Percentiles rank a stretch among this genome's conserved stretches.
phyloP scores from a whole-genome alignment of 441 rosid genomes.

The Arabidopsis lyrata region DNA sequence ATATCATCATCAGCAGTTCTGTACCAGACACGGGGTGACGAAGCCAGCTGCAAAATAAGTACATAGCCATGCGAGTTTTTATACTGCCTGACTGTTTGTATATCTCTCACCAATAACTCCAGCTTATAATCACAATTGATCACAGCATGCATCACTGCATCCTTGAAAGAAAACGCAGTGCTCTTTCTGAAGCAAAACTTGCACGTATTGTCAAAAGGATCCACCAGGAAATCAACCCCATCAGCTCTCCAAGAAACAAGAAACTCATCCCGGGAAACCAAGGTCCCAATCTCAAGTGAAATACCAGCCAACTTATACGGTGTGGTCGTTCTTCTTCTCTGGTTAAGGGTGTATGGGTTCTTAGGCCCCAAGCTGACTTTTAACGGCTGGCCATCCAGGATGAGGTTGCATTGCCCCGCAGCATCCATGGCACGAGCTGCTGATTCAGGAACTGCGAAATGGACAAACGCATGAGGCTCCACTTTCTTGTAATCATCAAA shows the following conservation, averaged over 20 bases:
- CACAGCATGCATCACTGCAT: conserved; percentile 54
- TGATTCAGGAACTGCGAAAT: conserved; percentile 66
- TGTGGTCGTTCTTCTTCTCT: conserved; percentile 61
- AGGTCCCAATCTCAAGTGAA: conserved; percentile 66
- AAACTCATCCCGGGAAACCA: conserved; percentile 61
- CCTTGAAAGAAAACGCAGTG: conserved; percentile 76
- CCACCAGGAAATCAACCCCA: conserved; percentile 75
- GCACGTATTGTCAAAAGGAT: conserved; percentile 86
- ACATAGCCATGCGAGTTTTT: conserved; percentile 50
- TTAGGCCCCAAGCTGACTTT: conserved; percentile 78
- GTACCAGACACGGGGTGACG: conserved; percentile 80
- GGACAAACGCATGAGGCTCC: conserved; percentile 87
- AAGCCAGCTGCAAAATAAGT: conserved; percentile 71
- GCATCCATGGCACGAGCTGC: conserved; percentile 55
- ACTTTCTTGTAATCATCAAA: conserved; percentile 57
- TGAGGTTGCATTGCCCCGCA: conserved; percentile 55
- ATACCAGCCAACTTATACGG: conserved; percentile 67
- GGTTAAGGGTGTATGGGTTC: conserved; percentile 66
- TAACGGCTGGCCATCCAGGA: conserved; percentile 53
- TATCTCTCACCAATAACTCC: conserved; percentile 84
- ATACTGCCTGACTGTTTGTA: conserved; percentile 63
- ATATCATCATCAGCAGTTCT: conserved; percentile 90
- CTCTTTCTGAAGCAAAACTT: conserved; percentile 71
- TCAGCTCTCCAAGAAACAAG: conserved; percentile 68
- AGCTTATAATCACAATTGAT: conserved; percentile 86